Conservation (phyloP, 2,329 filamentous ascomycete species). For the Fusarium chuoi region DNA sequence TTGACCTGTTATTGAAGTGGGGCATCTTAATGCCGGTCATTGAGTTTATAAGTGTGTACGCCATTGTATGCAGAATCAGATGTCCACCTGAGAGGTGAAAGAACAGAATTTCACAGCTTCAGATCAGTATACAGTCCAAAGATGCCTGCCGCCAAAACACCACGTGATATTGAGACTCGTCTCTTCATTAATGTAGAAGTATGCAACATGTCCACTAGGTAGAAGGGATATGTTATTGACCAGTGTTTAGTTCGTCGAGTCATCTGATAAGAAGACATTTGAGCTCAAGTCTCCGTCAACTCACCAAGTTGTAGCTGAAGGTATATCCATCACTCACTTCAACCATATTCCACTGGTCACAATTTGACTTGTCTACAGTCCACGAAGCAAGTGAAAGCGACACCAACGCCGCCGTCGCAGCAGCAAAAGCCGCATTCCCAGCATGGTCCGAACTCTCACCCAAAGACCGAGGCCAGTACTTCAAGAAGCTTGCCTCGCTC, state of each 20-base stretch:
- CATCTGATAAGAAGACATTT: not conserved
- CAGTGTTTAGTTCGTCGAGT: not conserved
- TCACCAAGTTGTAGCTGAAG: not conserved
- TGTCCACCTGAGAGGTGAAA: too few relatives aligned
- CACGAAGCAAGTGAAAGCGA: conserved; percentile 46
- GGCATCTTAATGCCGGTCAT: not conserved
- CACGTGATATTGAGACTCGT: not conserved
- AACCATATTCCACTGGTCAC: too few relatives aligned
- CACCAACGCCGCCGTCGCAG: conserved; percentile 59
- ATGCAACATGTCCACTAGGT: too few relatives aligned
- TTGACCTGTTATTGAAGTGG: not conserved
- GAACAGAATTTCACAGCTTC: not conserved
- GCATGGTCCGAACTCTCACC: conserved; percentile 56
- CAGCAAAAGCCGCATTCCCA: conserved; percentile 59
- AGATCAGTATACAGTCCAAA: not conserved
- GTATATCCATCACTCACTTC: not conserved
- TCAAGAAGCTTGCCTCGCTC: conserved; percentile 58
- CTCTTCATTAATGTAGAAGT: not conserved
- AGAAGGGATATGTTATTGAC: fast-evolving
- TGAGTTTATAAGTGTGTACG: not conserved
- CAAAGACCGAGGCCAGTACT: conserved; percentile 50
- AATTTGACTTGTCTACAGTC: not conserved
- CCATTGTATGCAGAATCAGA: not conserved
- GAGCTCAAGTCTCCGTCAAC: not conserved
- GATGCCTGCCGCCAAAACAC: not conserved